Evolutionary conservation across 768 basidiomycete genomes (phyloP).

Genomic region (Mrakia blollopis): DNA sequence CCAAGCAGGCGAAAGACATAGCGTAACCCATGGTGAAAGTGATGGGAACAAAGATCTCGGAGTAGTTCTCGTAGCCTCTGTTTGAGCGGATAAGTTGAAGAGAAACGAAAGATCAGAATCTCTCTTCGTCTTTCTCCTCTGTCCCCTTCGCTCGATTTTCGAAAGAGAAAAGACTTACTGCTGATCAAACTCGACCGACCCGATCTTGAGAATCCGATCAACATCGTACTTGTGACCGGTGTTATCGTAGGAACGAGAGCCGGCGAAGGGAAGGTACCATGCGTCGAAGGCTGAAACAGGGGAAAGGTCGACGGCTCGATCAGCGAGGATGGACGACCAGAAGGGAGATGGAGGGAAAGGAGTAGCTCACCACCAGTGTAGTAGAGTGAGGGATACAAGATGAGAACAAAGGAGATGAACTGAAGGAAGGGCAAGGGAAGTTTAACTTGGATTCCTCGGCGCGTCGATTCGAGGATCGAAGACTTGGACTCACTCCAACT

Average conservation of each 20-base stretch:
- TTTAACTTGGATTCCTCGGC: too few relatives aligned
- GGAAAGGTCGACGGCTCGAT: too few relatives aligned
- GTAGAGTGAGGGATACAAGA: slow-evolving; percentile 23
- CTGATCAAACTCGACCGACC: neutral
- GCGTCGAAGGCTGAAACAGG: slow-evolving; percentile 13
- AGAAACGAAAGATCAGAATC: too few relatives aligned
- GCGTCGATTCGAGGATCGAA: neutral
- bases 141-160: too few relatives aligned
- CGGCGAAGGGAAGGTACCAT: slow-evolving; percentile 28
- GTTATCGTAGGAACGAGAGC: slow-evolving; percentile 27
- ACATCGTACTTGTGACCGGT: slow-evolving; percentile 6
- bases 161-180: too few relatives aligned
- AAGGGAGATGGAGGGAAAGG: neutral
- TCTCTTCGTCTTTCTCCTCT: too few relatives aligned
- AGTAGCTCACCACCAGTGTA: slow-evolving; percentile 24
- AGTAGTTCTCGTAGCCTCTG: slow-evolving; percentile 29
- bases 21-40: slow-evolving; percentile 32
- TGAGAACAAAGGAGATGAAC: slow-evolving; percentile 20
- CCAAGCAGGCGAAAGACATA: slow-evolving; percentile 17
- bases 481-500: slow-evolving; percentile 6
- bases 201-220: slow-evolving; percentile 5
- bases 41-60: slow-evolving; percentile 27
- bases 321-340: neutral
- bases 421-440: neutral
- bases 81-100: too few relatives aligned